Conservation (phyloP, 768 basidiomycete genomes). For the Crepidotus variabilis region DNA sequence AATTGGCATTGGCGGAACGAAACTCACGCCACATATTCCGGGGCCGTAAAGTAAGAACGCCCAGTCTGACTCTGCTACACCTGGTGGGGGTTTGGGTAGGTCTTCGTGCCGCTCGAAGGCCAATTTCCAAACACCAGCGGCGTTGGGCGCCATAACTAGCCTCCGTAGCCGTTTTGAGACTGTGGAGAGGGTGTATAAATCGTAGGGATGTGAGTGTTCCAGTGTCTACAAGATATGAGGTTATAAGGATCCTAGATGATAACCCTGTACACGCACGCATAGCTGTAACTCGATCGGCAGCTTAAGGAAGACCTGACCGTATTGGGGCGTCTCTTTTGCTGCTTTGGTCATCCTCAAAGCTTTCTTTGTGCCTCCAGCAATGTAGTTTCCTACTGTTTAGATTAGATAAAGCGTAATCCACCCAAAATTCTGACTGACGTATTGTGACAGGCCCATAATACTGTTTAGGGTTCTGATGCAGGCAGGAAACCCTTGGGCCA, state of each 20-base stretch:
- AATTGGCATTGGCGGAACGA: not conserved
- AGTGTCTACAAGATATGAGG: constrained; percentile 12
- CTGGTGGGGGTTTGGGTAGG: constrained; percentile 13
- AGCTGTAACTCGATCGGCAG: constrained; percentile 18
- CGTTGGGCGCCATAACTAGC: constrained; percentile 13
- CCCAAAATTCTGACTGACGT: constrained; percentile 8
- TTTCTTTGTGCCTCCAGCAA: constrained; percentile 17
- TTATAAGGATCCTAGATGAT: not conserved
- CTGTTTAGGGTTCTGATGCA: constrained; percentile 11
- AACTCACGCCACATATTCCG: constrained; percentile 19
- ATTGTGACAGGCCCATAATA: constrained; percentile 20
- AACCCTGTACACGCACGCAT: constrained; percentile 5
- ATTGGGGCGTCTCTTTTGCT: constrained; percentile 1
- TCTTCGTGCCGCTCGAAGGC: constrained; percentile 16
- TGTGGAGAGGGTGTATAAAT: constrained; percentile 18
- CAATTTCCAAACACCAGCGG: constrained; percentile 17
- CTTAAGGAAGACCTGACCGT: constrained; percentile 7
- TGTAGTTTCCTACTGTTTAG: constrained; percentile 14
- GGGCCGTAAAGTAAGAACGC: constrained; percentile 19
- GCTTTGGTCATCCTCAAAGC: constrained; percentile 7
- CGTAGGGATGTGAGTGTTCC: constrained; percentile 21
- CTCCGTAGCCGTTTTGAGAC: constrained; percentile 12
- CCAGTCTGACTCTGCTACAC: constrained; percentile 15
- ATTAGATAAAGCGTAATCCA: not conserved
- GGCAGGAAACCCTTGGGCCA: constrained; percentile 13